Base-by-base conservation (phyloP, 257 asterid species). In the Catharanthus roseus region DNA sequence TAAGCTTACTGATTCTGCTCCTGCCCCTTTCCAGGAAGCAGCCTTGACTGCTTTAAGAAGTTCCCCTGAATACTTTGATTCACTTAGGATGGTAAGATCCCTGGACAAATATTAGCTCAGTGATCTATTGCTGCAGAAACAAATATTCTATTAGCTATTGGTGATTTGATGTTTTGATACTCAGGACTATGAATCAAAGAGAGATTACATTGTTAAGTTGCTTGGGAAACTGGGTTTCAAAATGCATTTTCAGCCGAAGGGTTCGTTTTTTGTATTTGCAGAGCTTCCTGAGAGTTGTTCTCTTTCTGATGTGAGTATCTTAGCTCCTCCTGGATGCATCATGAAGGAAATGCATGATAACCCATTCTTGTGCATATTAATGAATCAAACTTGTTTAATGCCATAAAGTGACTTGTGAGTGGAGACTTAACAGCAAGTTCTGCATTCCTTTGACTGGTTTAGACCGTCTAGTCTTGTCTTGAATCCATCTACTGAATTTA, bases 1-100 rank as follows among this genome's bases (percentile, higher is more conserved):
- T 56, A 87, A 73, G 72, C 56, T 93, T 47, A 83, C 93, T 45
- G 98, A 93, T 82, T 86, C 86, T 75, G 93, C 98, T 77, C 98
- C 97, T 7, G 97, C 90, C 53, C 97, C 98, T 70, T 90, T 93
- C 77, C 97, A 90, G 78, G 97, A 90, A 82, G 96, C 96, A 11
- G 97, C 95, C 71, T 81, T 90, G 85, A 74, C 86, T 53, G 98
- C 98, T 72, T 80, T 92, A 69, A 80, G 85, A 55, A 90, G 96
- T 49, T 81, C 85, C 47, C 85, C 89, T 38, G 77, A 82, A 70
- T 93, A 85, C 81, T 88, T 82, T 21, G 74, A 80, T 73, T 53
- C 76, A 65, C 65, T 89, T 73, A 82, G 82, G 88, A 82, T 68
- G 73, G 98, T 88, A 76, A 82, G 76, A 63, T 64, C 69, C 44